phyloP scores from a whole-genome alignment of 306 rosid genomes.

The Albizia julibrissin region DNA sequence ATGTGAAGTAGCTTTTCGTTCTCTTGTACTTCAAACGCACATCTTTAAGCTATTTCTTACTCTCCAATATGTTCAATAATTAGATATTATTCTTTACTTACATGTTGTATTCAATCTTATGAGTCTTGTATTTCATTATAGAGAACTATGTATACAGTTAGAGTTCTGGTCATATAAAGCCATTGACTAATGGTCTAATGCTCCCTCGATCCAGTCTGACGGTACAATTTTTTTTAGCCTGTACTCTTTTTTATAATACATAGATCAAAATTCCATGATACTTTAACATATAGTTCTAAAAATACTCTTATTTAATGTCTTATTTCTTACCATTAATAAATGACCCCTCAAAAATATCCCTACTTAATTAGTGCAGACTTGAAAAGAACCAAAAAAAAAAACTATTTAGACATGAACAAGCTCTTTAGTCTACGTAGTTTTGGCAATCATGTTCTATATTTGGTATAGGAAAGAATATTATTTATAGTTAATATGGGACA shows the following conservation, averaged over 20 bases:
- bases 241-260: too few species aligned
- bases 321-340: too few species aligned
- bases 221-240: neutral
- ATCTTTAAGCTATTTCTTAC: too few species aligned
- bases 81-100: neutral
- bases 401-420: neutral
- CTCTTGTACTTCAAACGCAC: neutral
- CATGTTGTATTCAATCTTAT: conserved; percentile 4
- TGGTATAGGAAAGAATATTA: neutral
- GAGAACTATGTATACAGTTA: neutral
- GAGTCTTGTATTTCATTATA: neutral
- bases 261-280: neutral
- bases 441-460: neutral
- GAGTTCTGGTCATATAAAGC: neutral
- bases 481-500: neutral
- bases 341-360: neutral
- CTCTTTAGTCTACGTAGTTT: neutral
- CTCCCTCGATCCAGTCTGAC: neutral
- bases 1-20: conserved; percentile 17
- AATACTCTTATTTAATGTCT: too few species aligned
- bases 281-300: too few species aligned
- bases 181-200: neutral
- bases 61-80: neutral
- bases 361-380: neutral
- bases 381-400: too few species aligned